Evolutionary conservation across 2,329 filamentous ascomycete genomes (phyloP).

Genomic region (Domatiomyces catenatus): DNA sequence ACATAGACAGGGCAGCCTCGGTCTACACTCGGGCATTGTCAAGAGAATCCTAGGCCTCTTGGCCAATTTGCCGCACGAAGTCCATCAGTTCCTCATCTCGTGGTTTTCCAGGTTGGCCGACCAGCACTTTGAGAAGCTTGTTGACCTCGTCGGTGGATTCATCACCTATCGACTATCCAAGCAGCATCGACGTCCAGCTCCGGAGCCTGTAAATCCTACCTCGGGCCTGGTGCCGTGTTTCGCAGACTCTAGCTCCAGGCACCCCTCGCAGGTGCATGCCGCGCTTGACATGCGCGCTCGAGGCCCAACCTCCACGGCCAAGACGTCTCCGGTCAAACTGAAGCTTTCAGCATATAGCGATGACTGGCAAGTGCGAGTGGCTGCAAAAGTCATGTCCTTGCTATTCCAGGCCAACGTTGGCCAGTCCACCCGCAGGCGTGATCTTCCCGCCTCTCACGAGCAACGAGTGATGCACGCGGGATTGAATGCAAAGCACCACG

Average conservation of each 20-base stretch:
- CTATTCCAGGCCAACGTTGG: constrained; percentile 68
- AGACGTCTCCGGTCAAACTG: constrained; percentile 35
- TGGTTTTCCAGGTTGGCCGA: constrained; percentile 64
- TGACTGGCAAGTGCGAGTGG: constrained; percentile 80
- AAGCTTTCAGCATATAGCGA: constrained; percentile 50
- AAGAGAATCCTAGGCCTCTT: constrained; percentile 71
- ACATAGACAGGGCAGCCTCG: constrained; percentile 30
- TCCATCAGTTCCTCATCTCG: constrained; percentile 58
- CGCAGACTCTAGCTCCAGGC: constrained; percentile 44
- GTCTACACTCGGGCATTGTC: constrained; percentile 66
- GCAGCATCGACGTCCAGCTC: constrained; percentile 42
- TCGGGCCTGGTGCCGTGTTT: constrained; percentile 60
- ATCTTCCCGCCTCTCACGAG: constrained; percentile 18
- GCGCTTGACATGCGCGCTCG: constrained; percentile 43
- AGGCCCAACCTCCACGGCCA: constrained; percentile 36
- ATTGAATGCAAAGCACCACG: constrained; percentile 31
- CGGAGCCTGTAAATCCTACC: constrained; percentile 44
- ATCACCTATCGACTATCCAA: constrained; percentile 65
- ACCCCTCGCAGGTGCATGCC: constrained; percentile 55
- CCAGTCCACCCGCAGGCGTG: constrained; percentile 25
- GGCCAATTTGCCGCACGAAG: constrained; percentile 58
- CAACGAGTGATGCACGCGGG: constrained; percentile 24
- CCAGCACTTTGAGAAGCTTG: constrained; percentile 52
- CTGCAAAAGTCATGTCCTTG: constrained; percentile 62
- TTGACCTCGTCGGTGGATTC: constrained; percentile 64